These are phyloP conservation scores for Apophysomyces trapeziformis DNA, from an alignment of 371 early-diverging fungal species.

Conservation along the genomic window DNA sequence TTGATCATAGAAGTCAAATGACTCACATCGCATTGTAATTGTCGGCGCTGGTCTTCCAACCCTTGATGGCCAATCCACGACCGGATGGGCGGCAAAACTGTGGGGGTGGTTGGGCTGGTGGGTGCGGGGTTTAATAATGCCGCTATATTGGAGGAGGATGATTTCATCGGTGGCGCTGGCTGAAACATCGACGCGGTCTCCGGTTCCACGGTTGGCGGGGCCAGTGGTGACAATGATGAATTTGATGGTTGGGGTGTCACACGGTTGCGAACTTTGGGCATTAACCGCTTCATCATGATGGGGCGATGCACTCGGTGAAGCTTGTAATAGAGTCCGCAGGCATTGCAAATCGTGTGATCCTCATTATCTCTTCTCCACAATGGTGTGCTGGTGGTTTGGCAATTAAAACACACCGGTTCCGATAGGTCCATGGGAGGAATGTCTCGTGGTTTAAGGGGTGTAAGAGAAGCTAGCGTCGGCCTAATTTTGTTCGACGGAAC, in stretches of 20 bases:
- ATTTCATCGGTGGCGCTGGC: slow-evolving; percentile 3
- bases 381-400: slow-evolving; percentile 83
- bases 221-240: not conserved
- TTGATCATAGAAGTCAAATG: slow-evolving; percentile 1
- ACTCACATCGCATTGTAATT: not conserved
- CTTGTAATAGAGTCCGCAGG: slow-evolving; percentile 86
- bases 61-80: not conserved
- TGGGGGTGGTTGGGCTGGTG: not conserved
- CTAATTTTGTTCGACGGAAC: not conserved
- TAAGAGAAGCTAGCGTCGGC: not conserved
- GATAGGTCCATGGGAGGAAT: not conserved
- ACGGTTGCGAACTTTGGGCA: slow-evolving; percentile 85
- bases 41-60: not conserved
- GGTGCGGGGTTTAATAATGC: slow-evolving; percentile 12
- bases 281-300: slow-evolving; percentile 76
- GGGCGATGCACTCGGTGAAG: slow-evolving; percentile 78
- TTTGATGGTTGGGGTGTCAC: slow-evolving; percentile 5
- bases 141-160: slow-evolving; percentile 9
- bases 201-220: slow-evolving; percentile 4
- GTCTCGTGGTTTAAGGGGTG: not conserved
- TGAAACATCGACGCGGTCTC: slow-evolving; percentile 4
- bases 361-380: slow-evolving; percentile 86
- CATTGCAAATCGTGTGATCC: slow-evolving; percentile 84
- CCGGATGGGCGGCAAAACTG: slow-evolving; percentile 5
- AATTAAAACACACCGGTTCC: slow-evolving; percentile 68